Base-by-base conservation (phyloP, 371 early-diverging fungal genomes). In the Umbelopsis sp. region DNA sequence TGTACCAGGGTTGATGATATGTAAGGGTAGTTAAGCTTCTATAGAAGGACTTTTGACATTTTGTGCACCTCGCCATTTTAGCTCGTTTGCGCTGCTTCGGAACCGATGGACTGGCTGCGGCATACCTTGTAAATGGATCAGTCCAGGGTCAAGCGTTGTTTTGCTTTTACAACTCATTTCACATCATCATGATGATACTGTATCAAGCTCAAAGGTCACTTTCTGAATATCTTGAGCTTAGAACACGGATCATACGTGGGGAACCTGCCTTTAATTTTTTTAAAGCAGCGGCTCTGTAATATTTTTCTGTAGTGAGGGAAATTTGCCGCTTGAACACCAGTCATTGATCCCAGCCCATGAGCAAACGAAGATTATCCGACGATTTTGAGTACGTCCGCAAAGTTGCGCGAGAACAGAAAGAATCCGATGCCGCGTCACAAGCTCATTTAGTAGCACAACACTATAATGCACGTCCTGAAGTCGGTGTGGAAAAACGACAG, bases 401-500 rank as follows among this genome's bases (percentile, higher is more conserved):
- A 66, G 66, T 66, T 10, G 65, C 63, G 14, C 65, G 70, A 32
- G 29, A 10, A 14, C 37, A 38, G 3, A 4, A 20, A 20, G 18
- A 64, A 2, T 12, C 11, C 0, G 68, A 72, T 65, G 66, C 69
- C 7, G 70, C 70, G 22, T 50, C 65, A 7, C 48, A 63, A 18
- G 73, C 77, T 1, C 77, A 76, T 52, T 37, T 71, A 24, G 95
- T 99, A 10, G 96, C 94, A 12, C 80, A 87, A 12, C 99, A 99
- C 78, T 99, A 99, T 83, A 99, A 99, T 75, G 85, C 87, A 16
- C 88, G 96, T 32, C 94, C 91, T 8, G 91, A 94, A 50, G 87
- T 93, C 1, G 94, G 92, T 8, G 80, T 85, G 4, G 88, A 89
- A 22, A 84, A 83, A 48, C 89, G 98, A 38, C 71, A 92, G 73